Conservation (phyloP, 306 rosid genomes). For the Clitoria ternatea region DNA sequence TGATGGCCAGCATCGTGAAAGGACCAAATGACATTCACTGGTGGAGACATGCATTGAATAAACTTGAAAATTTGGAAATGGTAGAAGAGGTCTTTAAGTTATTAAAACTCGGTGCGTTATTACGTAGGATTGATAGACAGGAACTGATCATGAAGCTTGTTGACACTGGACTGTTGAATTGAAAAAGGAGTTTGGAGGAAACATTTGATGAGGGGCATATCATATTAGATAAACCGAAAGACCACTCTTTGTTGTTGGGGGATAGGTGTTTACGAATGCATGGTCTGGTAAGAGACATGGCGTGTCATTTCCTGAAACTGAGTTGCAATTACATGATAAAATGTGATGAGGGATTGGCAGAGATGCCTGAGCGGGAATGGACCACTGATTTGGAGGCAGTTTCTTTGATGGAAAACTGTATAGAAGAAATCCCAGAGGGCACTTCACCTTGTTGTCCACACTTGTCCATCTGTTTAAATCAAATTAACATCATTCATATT, state of each 20-base stretch:
- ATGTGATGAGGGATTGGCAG: background rate
- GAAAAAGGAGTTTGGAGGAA: conserved; percentile 3
- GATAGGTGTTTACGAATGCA: background rate
- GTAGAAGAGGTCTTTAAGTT: conserved; percentile 5
- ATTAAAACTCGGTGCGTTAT: conserved; percentile 24
- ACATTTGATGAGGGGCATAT: background rate
- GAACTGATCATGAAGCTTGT: background rate
- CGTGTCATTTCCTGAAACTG: too few relatives aligned
- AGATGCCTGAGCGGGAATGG: background rate
- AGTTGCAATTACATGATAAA: background rate
- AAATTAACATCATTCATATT: fast-evolving
- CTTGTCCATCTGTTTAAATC: background rate
- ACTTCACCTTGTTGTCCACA: background rate
- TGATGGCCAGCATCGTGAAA: conserved; percentile 5
- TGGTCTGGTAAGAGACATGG: background rate
- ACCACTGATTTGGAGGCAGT: background rate
- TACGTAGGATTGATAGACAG: background rate
- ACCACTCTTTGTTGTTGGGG: background rate
- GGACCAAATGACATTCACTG: background rate
- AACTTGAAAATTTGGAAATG: conserved; percentile 5
- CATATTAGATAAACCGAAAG: background rate
- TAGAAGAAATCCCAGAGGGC: background rate
- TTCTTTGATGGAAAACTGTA: background rate
- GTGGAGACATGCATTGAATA: background rate
- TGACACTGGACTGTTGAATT: conserved; percentile 3